A percentile compares a stretch with the other conserved stretches of the same genome.
Evolutionary conservation across 148 eudicot genomes (phyloP).

Genomic region (Fagopyrum esculentum): DNA sequence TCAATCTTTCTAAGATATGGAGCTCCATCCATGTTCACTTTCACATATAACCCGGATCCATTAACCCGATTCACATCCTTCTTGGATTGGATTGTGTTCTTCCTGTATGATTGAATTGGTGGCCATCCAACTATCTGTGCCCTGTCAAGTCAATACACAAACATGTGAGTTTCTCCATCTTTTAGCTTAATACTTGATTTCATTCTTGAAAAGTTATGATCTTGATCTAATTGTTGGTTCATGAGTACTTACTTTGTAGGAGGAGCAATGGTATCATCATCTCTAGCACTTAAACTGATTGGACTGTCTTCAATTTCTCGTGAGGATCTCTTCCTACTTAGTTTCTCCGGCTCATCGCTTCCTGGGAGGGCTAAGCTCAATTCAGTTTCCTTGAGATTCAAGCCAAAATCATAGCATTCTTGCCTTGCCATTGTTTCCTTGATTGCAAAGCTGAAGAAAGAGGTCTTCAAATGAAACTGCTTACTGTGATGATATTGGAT

Average conservation of each 20-base stretch:
- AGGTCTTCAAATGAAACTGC: neutral
- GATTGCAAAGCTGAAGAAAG: neutral
- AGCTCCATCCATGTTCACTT: slow-evolving; percentile 81
- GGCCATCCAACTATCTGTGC: slow-evolving; percentile 75
- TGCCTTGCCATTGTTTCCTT: slow-evolving; percentile 5
- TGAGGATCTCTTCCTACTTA: slow-evolving; percentile 39
- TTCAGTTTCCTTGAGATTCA: slow-evolving; percentile 55
- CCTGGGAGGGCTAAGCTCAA: slow-evolving; percentile 62
- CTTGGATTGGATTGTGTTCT: slow-evolving; percentile 39
- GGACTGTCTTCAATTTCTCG: too few species aligned
- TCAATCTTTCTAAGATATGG: slow-evolving; percentile 66
- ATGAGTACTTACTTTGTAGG: slow-evolving; percentile 49
- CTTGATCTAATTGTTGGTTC: neutral
- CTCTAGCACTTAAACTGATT: neutral
- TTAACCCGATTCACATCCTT: slow-evolving; percentile 17
- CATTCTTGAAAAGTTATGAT: neutral
- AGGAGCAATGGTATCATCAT: slow-evolving; percentile 19
- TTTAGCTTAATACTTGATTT: neutral
- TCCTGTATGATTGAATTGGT: slow-evolving; percentile 59
- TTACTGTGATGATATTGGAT: neutral
- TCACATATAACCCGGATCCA: slow-evolving; percentile 45
- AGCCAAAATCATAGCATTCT: slow-evolving; percentile 1
- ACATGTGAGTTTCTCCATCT: slow-evolving; percentile 11
- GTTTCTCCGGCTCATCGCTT: slow-evolving; percentile 20
- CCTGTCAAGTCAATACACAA: slow-evolving; percentile 24